Base-by-base conservation (phyloP, 2,329 filamentous ascomycete genomes). In the Cadophora sp. region DNA sequence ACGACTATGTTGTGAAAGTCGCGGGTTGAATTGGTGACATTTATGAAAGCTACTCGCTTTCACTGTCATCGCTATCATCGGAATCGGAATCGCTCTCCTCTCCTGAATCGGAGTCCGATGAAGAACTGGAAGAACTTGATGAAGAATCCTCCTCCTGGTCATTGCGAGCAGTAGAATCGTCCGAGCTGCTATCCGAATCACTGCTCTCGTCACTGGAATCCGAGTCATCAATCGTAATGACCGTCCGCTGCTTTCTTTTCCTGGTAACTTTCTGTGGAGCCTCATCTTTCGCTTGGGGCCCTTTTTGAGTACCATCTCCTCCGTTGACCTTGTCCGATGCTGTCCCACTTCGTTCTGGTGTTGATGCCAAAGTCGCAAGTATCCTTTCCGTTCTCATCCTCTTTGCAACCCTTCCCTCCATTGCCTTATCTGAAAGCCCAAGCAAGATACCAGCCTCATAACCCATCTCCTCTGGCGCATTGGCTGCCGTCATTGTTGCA, bases 361-460 rank as follows among this genome's bases (percentile, higher is more conserved):
- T 66, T 22, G 69, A 65, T 47, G 67, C 69, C 24, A 90, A 79
- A 73, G 86, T 83, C 39, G 83, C 83, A 41, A 87, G 71, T 36
- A 90, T 81, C 69, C 83, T 81, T 76, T 90, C 87, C 9, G 87
- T 85, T 39, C 88, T 85, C 81, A 89, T 88, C 63, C 88, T 85
- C 80, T 88, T 89, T 55, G 87, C 81, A 61, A 88, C 80, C 30
- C 87, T 83, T 65, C 80, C 80, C 68, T 84, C 82, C 77, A 89
- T 82, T 50, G 82, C 80, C 62, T 80, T 81, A 65, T 87, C 84
- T 13, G 83, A 78, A 16, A 83, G 63, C 9, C 71, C 68, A n/a
- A 73, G 60, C 33, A 77, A 36, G 22, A 77, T 50, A 4, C 73
- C 74, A 61, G 78, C 76, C 61, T 78, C 77, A 59, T 75, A 76